phyloP scores from a whole-genome alignment of 108 stramenopile genomes.

The Aureococcus anophagefferens region DNA sequence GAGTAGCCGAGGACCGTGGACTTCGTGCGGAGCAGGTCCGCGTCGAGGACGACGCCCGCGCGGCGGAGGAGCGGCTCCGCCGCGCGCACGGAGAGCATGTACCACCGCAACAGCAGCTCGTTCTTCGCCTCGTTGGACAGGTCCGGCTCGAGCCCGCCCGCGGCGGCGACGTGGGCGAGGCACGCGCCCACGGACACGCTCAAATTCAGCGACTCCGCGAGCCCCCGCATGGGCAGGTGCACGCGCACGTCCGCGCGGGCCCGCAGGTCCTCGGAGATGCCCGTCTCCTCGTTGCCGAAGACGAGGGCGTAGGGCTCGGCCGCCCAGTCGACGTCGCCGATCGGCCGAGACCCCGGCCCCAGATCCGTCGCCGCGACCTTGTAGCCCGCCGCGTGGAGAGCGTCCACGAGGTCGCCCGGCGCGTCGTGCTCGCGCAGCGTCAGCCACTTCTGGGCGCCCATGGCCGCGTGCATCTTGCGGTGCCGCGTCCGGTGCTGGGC shows the following conservation, averaged over 20 bases:
- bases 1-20: too few relatives aligned
- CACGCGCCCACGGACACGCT: conserved; percentile 72
- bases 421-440: conserved; percentile 32
- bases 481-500: conserved; percentile 33
- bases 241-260: conserved; percentile 62
- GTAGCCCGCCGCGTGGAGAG: conserved; percentile 41
- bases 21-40: too few relatives aligned
- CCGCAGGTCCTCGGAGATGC: conserved; percentile 59
- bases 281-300: conserved; percentile 80
- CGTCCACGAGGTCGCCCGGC: conserved; percentile 29
- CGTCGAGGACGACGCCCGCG: neutral
- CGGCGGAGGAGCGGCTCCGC: neutral
- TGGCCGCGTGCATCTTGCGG: conserved; percentile 63
- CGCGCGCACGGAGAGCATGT: conserved; percentile 1
- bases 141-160: neutral
- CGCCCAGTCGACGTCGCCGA: conserved; percentile 62
- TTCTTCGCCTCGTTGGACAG: neutral
- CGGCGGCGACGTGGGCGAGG: conserved; percentile 47
- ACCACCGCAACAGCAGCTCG: neutral
- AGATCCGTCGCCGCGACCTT: conserved; percentile 58
- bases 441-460: conserved; percentile 62
- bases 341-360: conserved; percentile 52
- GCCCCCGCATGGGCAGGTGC: conserved; percentile 72
- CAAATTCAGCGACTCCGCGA: conserved; percentile 79
- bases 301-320: conserved; percentile 42